These are phyloP conservation scores for Notholithocarpus densiflorus DNA, from an alignment of 306 rosid genomes.

Conservation along the genomic window DNA sequence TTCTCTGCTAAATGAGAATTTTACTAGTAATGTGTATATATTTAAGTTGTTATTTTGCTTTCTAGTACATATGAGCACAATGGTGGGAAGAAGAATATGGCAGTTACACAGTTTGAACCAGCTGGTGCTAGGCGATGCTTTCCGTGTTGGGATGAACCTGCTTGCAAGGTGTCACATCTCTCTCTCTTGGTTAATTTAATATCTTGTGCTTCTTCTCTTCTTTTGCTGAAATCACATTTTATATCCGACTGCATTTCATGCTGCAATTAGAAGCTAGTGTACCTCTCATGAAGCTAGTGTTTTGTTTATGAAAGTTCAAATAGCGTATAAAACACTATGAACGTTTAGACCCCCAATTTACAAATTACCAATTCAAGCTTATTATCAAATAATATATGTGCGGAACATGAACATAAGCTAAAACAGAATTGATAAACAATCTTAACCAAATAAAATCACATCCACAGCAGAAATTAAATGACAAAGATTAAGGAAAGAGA, in stretches of 20 bases:
- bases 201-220: background rate
- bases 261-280: background rate
- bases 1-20: background rate
- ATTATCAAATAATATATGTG: too few species aligned
- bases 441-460: too few species aligned
- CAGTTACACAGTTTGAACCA: constrained; percentile 95
- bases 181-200: background rate
- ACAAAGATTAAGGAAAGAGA: too few species aligned
- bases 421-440: too few species aligned
- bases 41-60: background rate
- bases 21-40: background rate
- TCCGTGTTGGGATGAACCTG: constrained; percentile 99
- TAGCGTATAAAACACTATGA: too few species aligned
- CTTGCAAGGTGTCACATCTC: constrained; percentile 67
- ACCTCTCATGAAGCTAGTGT: background rate
- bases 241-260: background rate
- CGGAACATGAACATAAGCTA: too few species aligned
- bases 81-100: constrained; percentile 91
- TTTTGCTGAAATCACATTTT: background rate
- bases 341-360: too few species aligned
- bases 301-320: too few species aligned
- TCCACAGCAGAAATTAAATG: too few species aligned
- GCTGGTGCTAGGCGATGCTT: constrained; percentile 96
- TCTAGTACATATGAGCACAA: constrained; percentile 67
- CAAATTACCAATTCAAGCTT: too few species aligned